Percentiles rank a stretch among this genome's conserved stretches.
phyloP scores from a whole-genome alignment of 345 rosid species.

The Zanthoxylum bungeanum region DNA sequence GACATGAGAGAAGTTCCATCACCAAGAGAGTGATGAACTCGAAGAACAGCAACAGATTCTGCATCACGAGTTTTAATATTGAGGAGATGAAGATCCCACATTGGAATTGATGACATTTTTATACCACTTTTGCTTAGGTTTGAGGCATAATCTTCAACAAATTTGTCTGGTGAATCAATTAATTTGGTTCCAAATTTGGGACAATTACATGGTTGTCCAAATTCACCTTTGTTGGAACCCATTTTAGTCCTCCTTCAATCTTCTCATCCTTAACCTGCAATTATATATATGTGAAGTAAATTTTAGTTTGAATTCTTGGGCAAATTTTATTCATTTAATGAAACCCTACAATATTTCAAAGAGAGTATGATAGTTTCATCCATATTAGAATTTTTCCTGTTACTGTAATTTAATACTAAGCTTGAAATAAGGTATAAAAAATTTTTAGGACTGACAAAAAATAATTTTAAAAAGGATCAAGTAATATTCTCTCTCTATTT shows the following conservation, averaged over 20 bases:
- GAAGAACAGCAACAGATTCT: conserved; percentile 18
- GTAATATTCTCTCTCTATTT: too few relatives aligned
- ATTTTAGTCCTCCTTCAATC: conserved; percentile 21
- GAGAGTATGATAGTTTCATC: too few relatives aligned
- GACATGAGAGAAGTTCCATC: conserved; percentile 40
- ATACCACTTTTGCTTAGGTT: conserved; percentile 19
- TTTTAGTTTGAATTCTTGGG: too few relatives aligned
- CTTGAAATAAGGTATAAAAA: too few relatives aligned
- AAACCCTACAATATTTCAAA: too few relatives aligned
- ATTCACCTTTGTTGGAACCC: conserved; percentile 33
- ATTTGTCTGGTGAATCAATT: conserved; percentile 15
- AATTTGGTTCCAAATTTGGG: conserved; percentile 9
- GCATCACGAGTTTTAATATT: conserved; percentile 32
- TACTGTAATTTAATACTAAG: too few relatives aligned
- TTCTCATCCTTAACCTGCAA: conserved; percentile 22
- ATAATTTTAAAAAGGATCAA: too few relatives aligned
- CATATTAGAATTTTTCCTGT: too few relatives aligned
- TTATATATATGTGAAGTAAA: too few relatives aligned
- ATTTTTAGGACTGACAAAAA: too few relatives aligned
- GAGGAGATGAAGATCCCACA: conserved; percentile 46
- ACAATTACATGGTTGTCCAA: conserved; percentile 31
- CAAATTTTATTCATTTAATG: too few relatives aligned
- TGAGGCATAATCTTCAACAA: conserved; percentile 34
- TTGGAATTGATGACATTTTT: conserved; percentile 25
- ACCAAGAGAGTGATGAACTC: conserved; percentile 41